Conservation (phyloP, 345 rosid genomes). For the Carallia pectinifolia region DNA sequence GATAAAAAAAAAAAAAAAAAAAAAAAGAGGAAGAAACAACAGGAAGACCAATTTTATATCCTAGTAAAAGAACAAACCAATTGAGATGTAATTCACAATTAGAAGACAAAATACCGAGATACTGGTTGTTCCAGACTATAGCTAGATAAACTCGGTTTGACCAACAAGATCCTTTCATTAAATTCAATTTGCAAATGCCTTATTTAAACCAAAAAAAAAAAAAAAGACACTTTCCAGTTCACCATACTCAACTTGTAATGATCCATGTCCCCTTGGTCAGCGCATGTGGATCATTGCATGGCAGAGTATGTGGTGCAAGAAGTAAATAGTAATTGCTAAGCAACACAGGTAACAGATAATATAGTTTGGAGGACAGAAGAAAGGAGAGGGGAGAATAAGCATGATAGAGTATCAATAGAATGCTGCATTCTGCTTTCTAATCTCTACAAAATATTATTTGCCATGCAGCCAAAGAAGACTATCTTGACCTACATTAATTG, state of each 20-base stretch:
- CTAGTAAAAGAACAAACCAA: no score
- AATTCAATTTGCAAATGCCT: neutral
- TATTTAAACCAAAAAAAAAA: neutral
- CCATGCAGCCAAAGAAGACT: constrained; percentile 75
- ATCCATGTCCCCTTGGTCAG: constrained; percentile 45
- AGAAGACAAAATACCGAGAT: no score
- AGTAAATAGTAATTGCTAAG: no score
- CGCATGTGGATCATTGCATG: constrained; percentile 45
- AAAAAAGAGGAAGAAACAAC: no score
- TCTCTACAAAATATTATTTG: constrained; percentile 9
- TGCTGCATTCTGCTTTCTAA: constrained; percentile 13
- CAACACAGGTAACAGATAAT: neutral
- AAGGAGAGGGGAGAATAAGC: neutral
- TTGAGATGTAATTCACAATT: no score
- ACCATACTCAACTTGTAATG: constrained; percentile 21
- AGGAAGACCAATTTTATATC: no score
- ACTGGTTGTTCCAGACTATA: no score
- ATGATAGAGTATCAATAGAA: neutral
- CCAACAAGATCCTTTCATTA: no score
- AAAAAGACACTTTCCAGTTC: neutral
- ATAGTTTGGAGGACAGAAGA: neutral
- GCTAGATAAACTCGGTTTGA: no score
- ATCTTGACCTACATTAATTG: constrained; percentile 77
- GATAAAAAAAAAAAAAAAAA: no score
- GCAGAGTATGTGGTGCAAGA: neutral